These are phyloP conservation scores for Candida sakaeoensis DNA, from an alignment of 805 yeast genomes.

Conservation along the genomic window DNA sequence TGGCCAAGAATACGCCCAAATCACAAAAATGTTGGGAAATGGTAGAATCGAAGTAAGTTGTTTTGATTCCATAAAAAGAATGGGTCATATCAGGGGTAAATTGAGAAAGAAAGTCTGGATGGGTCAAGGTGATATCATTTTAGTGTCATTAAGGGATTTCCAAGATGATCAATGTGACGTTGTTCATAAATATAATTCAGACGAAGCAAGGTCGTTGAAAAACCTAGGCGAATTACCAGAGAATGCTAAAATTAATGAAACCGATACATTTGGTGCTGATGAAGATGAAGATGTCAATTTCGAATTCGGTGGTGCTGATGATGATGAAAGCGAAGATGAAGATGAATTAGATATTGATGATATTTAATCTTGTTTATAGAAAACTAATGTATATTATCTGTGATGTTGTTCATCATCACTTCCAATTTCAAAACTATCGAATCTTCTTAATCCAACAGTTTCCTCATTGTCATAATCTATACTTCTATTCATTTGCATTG, in stretches of 20 bases:
- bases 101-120: slow-evolving; percentile 99
- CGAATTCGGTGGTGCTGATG: slow-evolving; percentile 94
- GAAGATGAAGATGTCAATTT: slow-evolving; percentile 97
- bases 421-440: slow-evolving; percentile 55
- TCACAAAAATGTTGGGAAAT: slow-evolving; percentile 96
- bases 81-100: slow-evolving; percentile 98
- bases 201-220: slow-evolving; percentile 96
- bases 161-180: slow-evolving; percentile 98
- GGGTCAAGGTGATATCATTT: slow-evolving; percentile 96
- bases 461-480: slow-evolving; percentile 38
- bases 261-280: slow-evolving; percentile 94
- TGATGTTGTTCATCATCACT: slow-evolving; percentile 35
- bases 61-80: slow-evolving; percentile 89
- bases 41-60: slow-evolving; percentile 95
- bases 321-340: slow-evolving; percentile 68
- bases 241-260: slow-evolving; percentile 94
- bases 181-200: slow-evolving; percentile 92
- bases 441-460: slow-evolving; percentile 52
- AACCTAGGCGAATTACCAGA: slow-evolving; percentile 97
- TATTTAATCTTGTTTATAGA: slow-evolving; percentile 46
- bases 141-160: slow-evolving; percentile 95
- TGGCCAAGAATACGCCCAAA: slow-evolving; percentile 98
- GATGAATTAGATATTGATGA: slow-evolving; percentile 89
- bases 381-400: neutral
- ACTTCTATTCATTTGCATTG: slow-evolving; percentile 59